These are phyloP conservation scores for Orbilia ellipsospora DNA, from an alignment of 2,329 filamentous ascomycete genomes.

Conservation along the genomic window DNA sequence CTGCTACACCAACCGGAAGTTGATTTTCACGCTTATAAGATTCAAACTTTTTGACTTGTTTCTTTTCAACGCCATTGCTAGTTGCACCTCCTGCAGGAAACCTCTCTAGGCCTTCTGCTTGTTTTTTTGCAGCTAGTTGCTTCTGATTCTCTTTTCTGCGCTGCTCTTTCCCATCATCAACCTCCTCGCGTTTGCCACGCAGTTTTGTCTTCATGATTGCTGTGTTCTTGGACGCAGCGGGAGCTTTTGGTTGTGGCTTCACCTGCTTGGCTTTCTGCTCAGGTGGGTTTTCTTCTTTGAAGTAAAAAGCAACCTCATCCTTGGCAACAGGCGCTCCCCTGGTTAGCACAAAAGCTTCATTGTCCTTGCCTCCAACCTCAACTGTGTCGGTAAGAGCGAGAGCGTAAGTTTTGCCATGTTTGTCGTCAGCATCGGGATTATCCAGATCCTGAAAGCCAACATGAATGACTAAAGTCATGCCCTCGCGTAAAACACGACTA, in stretches of 20 bases:
- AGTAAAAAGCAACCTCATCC: conserved; percentile 97
- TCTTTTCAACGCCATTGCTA: conserved; percentile 86
- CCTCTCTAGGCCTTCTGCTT: conserved; percentile 83
- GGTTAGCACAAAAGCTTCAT: conserved; percentile 89
- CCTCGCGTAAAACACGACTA: conserved; percentile 82
- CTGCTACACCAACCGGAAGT: conserved; percentile 82
- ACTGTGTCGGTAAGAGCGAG: conserved; percentile 93
- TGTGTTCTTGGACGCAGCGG: conserved; percentile 93
- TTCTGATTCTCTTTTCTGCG: conserved; percentile 91
- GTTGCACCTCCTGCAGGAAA: conserved; percentile 80
- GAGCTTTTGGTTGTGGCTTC: conserved; percentile 70
- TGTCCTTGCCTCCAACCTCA: conserved; percentile 75
- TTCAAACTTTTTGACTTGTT: conserved; percentile 99
- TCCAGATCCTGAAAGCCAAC: conserved; percentile 90
- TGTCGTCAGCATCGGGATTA: conserved; percentile 87
- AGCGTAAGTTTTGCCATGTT: conserved; percentile 88
- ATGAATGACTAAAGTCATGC: conserved; percentile 93
- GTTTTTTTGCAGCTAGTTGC: conserved; percentile 86
- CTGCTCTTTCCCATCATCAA: conserved; percentile 89
- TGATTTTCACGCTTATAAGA: conserved; percentile 99
- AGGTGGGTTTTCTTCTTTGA: conserved; percentile 93
- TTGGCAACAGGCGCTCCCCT: conserved; percentile 90
- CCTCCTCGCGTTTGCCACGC: conserved; percentile 79
- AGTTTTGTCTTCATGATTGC: conserved; percentile 81
- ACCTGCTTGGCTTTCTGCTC: conserved; percentile 89